phyloP scores from a whole-genome alignment of 2,329 filamentous ascomycete genomes.

The Xylariales sp. region DNA sequence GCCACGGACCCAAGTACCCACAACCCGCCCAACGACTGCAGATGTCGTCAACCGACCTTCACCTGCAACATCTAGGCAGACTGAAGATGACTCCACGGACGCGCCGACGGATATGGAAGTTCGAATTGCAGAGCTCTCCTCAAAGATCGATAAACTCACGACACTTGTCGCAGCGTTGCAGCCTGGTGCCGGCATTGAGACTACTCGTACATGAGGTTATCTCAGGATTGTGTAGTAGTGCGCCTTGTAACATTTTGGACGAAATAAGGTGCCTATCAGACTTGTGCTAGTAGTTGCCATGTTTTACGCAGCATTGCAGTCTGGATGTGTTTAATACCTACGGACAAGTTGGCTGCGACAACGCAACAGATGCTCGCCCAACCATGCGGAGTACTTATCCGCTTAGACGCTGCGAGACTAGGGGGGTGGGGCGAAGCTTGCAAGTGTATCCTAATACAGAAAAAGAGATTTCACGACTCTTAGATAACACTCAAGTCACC shows the following conservation, averaged over 20 bases:
- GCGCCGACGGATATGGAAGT: conserved; percentile 41
- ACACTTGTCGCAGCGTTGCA: conserved; percentile 48
- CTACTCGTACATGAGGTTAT: conserved; percentile 18
- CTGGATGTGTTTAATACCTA: no score
- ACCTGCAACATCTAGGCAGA: conserved; percentile 16
- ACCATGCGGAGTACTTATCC: no score
- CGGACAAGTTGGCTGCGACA: no score
- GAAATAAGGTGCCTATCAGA: no score
- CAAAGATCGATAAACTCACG: conserved; percentile 56
- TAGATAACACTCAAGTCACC: no score
- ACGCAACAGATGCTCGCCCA: no score
- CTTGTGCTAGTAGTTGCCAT: no score
- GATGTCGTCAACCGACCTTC: conserved; percentile 16
- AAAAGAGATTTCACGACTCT: no score
- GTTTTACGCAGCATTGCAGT: no score
- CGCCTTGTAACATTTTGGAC: not conserved
- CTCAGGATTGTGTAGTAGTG: not conserved
- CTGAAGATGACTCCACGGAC: conserved; percentile 31
- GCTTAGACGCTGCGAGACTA: no score
- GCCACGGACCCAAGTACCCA: conserved; percentile 20
- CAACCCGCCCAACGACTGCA: conserved; percentile 19
- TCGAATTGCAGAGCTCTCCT: conserved; percentile 48
- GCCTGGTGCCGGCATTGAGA: conserved; percentile 18
- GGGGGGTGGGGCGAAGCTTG: no score
- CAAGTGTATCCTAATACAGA: no score